Base-by-base conservation (phyloP, 177 flowering plant species). In the Tripterygium wilfordii region DNA sequence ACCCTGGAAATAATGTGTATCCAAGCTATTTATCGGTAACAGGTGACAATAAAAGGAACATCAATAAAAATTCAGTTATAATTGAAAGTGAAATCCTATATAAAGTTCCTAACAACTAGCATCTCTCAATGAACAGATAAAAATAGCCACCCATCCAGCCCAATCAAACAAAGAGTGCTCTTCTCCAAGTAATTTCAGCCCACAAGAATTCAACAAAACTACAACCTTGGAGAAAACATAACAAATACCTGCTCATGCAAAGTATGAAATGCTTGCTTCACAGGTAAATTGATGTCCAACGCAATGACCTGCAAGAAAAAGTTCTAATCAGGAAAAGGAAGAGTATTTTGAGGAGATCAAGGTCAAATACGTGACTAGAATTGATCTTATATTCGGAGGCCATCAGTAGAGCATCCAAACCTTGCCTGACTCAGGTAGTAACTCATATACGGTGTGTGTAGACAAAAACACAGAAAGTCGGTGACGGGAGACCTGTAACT, bases 341-440 rank as follows among this genome's bases (percentile, higher is more conserved):
- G 10, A 22, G 14, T 19, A 42, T 17, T 20, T 24, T 29, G n/a
- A 41, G 54, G 18, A 13, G 25, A 42, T 36, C 35, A 31, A 35
- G 45, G 42, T 29, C 29, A 47, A 33, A 58, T 10, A 16, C 24
- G 31, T 6, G 3, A 20, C 5, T 35, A 42, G 29, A 38, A 17
- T 15, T 7, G n/a, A n/a, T n/a, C n/a, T n/a, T n/a, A n/a, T n/a
- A n/a, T n/a, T n/a, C n/a, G n/a, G 25, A n/a, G 38, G 21, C 10
- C n/a, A 32, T 41, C 32, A 38, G 55, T 32, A 63, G 51, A 56
- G 62, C 51, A 71, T 67, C 62, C 82, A 68, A 57, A 91, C 98
- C 98, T 88, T 91, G 70, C 98, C 96, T 48, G 98, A 91, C 70
- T 88, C 89, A 5, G 98, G 98, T 45, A 91, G 88, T 70, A 91